These are phyloP conservation scores for Plasmodium yoelii DNA, from an alignment of 169 alveolate species.

Conservation along the genomic window DNA sequence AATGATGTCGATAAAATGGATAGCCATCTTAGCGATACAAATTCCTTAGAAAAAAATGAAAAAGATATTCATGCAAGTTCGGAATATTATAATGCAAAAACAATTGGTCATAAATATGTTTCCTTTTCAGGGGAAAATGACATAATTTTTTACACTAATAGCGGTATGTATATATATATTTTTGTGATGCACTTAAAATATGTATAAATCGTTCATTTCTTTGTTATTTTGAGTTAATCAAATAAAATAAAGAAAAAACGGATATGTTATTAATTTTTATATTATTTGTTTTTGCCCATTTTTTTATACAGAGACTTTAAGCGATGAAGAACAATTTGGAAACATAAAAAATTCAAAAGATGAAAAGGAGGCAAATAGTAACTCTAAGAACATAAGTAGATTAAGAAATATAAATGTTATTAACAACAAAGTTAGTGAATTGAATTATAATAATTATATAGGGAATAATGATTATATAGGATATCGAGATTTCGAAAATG, in stretches of 20 bases:
- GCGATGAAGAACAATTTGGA: too few relatives aligned
- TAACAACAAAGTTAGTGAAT: too few relatives aligned
- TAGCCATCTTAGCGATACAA: background rate
- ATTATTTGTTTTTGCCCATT: background rate
- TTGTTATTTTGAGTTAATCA: too few relatives aligned
- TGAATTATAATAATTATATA: too few relatives aligned
- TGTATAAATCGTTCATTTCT: background rate
- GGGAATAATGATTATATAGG: too few relatives aligned
- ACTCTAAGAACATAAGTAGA: too few relatives aligned
- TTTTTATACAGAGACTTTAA: background rate
- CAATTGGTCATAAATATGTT: constrained; percentile 16
- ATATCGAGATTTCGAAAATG: too few relatives aligned
- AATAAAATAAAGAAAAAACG: too few relatives aligned
- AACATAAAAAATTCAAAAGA: too few relatives aligned
- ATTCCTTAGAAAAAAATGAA: constrained; percentile 9
- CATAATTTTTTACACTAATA: constrained; percentile 21
- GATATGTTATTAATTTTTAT: background rate
- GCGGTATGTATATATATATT: constrained; percentile 1
- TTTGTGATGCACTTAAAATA: background rate
- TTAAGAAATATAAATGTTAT: too few relatives aligned
- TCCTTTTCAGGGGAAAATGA: constrained; percentile 39
- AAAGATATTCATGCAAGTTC: background rate
- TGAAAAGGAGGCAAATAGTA: too few relatives aligned
- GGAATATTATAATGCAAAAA: constrained; percentile 25
- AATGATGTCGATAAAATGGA: constrained; percentile 15